Conservation (phyloP, 129 eudicot species). For the Chrysanthemum lavandulifolium region DNA sequence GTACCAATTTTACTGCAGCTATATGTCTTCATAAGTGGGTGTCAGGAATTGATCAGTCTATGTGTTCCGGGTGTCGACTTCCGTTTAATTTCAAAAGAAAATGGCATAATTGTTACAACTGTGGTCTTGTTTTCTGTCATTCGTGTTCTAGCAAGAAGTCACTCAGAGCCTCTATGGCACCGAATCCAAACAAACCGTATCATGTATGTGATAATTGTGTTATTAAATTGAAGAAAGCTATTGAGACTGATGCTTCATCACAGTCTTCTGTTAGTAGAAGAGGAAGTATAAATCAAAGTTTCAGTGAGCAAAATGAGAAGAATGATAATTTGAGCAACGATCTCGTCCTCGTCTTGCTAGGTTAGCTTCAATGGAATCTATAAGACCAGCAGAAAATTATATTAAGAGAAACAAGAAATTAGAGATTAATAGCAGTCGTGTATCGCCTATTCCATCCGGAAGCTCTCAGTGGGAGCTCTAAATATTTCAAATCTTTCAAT, state of each 20-base stretch:
- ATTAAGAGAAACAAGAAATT: conserved; percentile 33
- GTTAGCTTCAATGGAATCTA: conserved; percentile 56
- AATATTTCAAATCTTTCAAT: conserved; percentile 38
- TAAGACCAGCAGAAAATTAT: conserved; percentile 48
- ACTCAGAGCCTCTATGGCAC: conserved; percentile 86
- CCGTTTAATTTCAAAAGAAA: conserved; percentile 82
- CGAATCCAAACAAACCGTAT: conserved; percentile 72
- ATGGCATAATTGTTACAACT: conserved; percentile 95
- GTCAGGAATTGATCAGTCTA: conserved; percentile 66
- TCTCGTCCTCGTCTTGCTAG: conserved; percentile 56
- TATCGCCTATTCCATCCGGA: conserved; percentile 42
- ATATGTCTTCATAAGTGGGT: conserved; percentile 79
- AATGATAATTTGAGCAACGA: conserved; percentile 41
- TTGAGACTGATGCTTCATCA: conserved; percentile 38
- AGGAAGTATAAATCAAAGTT: conserved; percentile 36
- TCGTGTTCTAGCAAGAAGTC: conserved; percentile 83
- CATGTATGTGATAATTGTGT: conserved; percentile 97
- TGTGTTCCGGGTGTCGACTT: conserved; percentile 78
- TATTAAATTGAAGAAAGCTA: conserved; percentile 56
- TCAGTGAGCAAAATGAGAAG: conserved; percentile 47
- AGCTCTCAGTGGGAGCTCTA: conserved; percentile 45
- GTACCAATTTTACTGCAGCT: conserved; percentile 90
- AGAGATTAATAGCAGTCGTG: conserved; percentile 48
- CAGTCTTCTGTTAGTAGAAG: conserved; percentile 47
- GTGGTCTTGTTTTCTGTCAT: conserved; percentile 93